Base-by-base conservation (phyloP, 129 eudicot genomes). In the Lactuca saligna region DNA sequence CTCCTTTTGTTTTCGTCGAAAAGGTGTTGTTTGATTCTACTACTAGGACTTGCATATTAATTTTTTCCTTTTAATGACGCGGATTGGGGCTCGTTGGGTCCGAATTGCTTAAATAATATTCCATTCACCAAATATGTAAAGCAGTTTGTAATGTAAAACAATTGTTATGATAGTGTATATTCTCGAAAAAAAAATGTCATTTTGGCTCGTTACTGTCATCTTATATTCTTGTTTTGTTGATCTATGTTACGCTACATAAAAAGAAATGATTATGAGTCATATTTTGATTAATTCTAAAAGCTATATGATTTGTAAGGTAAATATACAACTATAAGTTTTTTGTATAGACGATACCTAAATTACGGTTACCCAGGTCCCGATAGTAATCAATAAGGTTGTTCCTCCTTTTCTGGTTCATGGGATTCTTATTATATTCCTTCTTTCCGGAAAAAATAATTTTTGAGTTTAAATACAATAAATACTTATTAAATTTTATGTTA, bases 1-100 rank as follows among this genome's bases (percentile, higher is more conserved):
- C 77, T 71, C 72, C 77, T 63, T 78, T 71, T 63, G 72, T 77
- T 77, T 71, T 71, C 77, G 71, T 39, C 59, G 34, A 62, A 76
- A 76, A 76, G 81, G 81, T 76, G 70, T 69, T 41, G 59, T 69
- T 69, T 76, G 81, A 69, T 76, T 76, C 70, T 76, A 61, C 75
- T 76, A 69, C 75, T 60, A 51, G 37, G 37, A 75, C 68, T 50
- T 50, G 39, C 46, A 48, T 48, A 17, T 46, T 49, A 46, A 2
- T 11, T 71, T 61, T 33, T 72, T 17, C 61, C 16, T 17, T 50
- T 49, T 14, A 33, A 11, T 39, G 54, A 13, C 31, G n/a, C 39
- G 31, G 64, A 46, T 53, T 67, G 34, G 60, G 11, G 4, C 10
- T 60, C 48, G 51, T 51, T 4, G 14, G 37, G 25, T n/a, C 7